These are phyloP conservation scores for Aureobasidium leucospermi DNA, from an alignment of 2,329 filamentous ascomycete genomes.

Conservation along the genomic window DNA sequence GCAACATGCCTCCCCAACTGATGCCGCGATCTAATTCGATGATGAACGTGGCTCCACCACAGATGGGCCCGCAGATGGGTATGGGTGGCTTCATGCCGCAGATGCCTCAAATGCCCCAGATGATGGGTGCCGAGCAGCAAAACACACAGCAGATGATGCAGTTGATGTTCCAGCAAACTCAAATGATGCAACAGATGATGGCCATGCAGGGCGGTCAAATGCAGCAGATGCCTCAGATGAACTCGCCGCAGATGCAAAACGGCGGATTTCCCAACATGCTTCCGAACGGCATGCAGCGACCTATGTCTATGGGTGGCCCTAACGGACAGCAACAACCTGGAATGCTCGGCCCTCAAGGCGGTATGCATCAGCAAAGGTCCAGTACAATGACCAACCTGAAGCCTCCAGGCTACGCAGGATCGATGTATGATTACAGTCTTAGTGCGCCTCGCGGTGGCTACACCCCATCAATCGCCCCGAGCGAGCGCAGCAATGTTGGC, in stretches of 20 bases:
- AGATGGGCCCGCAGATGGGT: constrained; percentile 23
- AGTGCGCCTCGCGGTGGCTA: constrained; percentile 50
- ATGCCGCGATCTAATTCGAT: constrained; percentile 28
- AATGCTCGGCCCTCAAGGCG: constrained; percentile 53
- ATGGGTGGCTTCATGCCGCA: constrained; percentile 14
- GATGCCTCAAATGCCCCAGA: constrained; percentile 11
- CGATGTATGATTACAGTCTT: constrained; percentile 32
- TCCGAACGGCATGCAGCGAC: constrained; percentile 17
- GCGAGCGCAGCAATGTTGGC: constrained; percentile 89
- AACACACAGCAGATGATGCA: constrained; percentile 29
- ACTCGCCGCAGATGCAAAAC: constrained; percentile 10
- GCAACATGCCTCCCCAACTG: constrained; percentile 15
- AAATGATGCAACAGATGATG: constrained; percentile 34
- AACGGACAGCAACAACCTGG: constrained; percentile 51
- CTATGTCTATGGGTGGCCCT: constrained; percentile 34
- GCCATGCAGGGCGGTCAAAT: constrained; percentile 28
- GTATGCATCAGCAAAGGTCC: constrained; percentile 28
- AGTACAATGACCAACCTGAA: constrained; percentile 22
- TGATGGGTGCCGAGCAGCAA: constrained; percentile 1
- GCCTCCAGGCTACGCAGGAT: constrained; percentile 27
- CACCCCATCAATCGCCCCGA: constrained; percentile 85
- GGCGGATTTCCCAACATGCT: constrained; percentile 5
- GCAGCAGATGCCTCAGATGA: constrained; percentile 15
- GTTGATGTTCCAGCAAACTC: constrained; percentile 33
- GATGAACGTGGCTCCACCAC: constrained; percentile 22